A percentile compares a stretch with the other conserved stretches of the same genome.
Conservation (phyloP, 1,284 basidiomycete genomes). For the Melampsora larici-populina region DNA sequence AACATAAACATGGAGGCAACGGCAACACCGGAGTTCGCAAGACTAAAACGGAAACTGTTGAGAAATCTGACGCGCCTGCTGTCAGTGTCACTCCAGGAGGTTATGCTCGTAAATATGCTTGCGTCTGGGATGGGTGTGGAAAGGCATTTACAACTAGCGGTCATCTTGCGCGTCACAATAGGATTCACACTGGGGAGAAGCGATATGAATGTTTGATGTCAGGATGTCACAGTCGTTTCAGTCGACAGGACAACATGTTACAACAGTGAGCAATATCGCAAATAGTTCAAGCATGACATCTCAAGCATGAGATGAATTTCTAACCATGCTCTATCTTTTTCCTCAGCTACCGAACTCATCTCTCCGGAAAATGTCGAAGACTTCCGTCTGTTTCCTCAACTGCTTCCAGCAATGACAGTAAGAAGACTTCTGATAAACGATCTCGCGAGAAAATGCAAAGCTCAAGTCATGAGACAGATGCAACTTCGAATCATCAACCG, state of each 20-base stretch:
- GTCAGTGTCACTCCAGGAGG: constrained; percentile 36
- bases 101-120: constrained; percentile 42
- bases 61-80: background rate
- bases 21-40: no score
- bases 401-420: background rate
- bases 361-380: constrained; percentile 44
- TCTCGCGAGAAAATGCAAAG: background rate
- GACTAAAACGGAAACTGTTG: no score
- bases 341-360: constrained; percentile 45
- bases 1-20: no score
- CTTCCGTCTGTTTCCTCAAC: constrained; percentile 5
- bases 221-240: constrained; percentile 45
- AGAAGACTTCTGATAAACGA: background rate
- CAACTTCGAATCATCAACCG: background rate
- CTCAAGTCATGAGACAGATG: background rate
- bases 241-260: constrained; percentile 47
- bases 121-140: constrained; percentile 41
- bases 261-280: constrained; percentile 46
- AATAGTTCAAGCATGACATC: no score
- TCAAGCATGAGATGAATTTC: background rate
- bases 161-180: constrained; percentile 46
- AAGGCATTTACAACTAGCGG: constrained; percentile 44
- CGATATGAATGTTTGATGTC: constrained; percentile 45
- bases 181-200: constrained; percentile 47
- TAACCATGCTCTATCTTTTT: background rate